Percentiles rank a stretch among this genome's conserved stretches.
Conservation (phyloP, 1,284 basidiomycete genomes). For the Ganoderma meredithae region DNA sequence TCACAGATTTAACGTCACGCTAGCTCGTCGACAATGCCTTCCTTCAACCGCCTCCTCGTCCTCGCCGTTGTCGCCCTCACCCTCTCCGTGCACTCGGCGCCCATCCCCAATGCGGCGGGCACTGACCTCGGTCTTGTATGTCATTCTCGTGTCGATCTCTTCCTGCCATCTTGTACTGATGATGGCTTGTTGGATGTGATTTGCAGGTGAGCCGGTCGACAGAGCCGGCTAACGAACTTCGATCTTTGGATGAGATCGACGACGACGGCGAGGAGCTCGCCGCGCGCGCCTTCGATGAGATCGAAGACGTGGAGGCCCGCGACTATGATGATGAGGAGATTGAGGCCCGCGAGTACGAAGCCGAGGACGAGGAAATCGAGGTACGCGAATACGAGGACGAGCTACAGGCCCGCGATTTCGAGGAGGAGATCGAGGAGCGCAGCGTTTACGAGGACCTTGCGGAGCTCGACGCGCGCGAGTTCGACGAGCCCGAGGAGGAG, state of each 20-base stretch:
- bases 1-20: constrained; percentile 4
- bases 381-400: background rate
- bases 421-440: background rate
- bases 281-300: background rate
- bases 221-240: background rate
- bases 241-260: background rate
- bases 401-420: background rate
- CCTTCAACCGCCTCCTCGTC: constrained; percentile 2
- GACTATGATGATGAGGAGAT: background rate
- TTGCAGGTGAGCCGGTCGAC: background rate
- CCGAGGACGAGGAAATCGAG: background rate
- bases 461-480: background rate
- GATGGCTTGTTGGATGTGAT: background rate
- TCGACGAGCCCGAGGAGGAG: background rate
- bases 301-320: too few relatives aligned
- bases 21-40: constrained; percentile 5
- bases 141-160: background rate
- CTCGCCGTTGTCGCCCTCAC: constrained; percentile 1
- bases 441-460: background rate
- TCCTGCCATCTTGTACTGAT: background rate
- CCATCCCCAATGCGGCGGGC: background rate
- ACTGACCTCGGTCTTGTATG: background rate
- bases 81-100: background rate
- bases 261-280: background rate
- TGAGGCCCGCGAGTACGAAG: background rate